Evolutionary conservation across 2,329 filamentous ascomycete species (phyloP), one percentile per base, ranked within the genome.

Genomic region (Pyricularia grisea): DNA sequence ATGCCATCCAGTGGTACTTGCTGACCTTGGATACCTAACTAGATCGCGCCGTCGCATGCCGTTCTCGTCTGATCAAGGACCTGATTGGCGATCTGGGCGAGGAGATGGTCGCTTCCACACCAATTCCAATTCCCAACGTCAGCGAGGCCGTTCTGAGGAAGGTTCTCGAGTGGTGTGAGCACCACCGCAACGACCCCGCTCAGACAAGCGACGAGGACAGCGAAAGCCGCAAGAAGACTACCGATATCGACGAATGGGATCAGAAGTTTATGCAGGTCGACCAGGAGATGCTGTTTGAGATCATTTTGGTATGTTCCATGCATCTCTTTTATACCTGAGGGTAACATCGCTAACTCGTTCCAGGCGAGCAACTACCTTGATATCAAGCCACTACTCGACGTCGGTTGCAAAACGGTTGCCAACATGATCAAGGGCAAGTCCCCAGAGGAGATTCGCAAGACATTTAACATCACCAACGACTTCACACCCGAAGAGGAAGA

Each of bases 351-450:
- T 55, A 71, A 72, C 71, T 77, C 70, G 79, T 71, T 55, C 20
- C 73, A 95, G 92, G 95, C 95, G 3, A 93, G 94, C 75, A 99
- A 99, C 85, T 99, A 98, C 80, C 90, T 99, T 70, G 95, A 99
- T 74, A 99, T 99, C 84, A 99, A 98, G 87, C 91, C 93, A 1
- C 91, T 99, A 1, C 90, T 99, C 31, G 95, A 99, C 73, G 94
- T 98, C 70, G 95, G 95, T 71, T 99, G 95, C 88, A 99, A 99
- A 88, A 99, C 95, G 0, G 95, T 99, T 20, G 95, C 95, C 71
- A 99, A 99, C 83, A 99, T 99, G 95, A 99, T 99, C 86, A 99
- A 99, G 91, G 95, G 95, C 83, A 99, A 99, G 87, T 97, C 93
- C 0, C 95, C 95, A 3, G 95, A 99, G 79, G 95, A 99, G 84